These are phyloP conservation scores for Rhodocollybia butyracea DNA, from an alignment of 768 basidiomycete genomes.

Conservation along the genomic window DNA sequence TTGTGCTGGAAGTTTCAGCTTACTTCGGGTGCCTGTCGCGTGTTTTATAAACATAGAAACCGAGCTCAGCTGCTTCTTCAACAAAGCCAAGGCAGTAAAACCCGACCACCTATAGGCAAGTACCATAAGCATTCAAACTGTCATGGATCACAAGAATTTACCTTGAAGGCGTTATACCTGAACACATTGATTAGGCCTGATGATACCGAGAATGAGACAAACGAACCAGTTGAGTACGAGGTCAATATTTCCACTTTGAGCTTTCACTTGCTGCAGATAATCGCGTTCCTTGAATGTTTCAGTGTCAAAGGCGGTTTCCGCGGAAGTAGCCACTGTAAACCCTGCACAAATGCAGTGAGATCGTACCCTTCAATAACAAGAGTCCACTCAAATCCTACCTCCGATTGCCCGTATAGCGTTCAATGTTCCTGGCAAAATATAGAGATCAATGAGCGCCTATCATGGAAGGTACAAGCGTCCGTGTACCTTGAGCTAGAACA, in stretches of 20 bases:
- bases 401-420: too few relatives aligned
- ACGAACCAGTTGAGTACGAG: slow-evolving; percentile 59
- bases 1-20: slow-evolving; percentile 12
- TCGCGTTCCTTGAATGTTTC: slow-evolving; percentile 55
- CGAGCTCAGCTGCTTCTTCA: slow-evolving; percentile 57
- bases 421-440: slow-evolving; percentile 38
- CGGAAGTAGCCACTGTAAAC: slow-evolving; percentile 46
- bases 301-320: slow-evolving; percentile 57
- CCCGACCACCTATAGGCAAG: slow-evolving; percentile 47
- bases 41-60: slow-evolving; percentile 59
- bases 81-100: slow-evolving; percentile 60
- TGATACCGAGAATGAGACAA: background rate
- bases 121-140: background rate
- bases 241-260: slow-evolving; percentile 44
- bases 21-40: slow-evolving; percentile 65
- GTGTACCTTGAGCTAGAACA: slow-evolving; percentile 51
- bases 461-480: background rate
- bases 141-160: slow-evolving; percentile 14
- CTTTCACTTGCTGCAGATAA: slow-evolving; percentile 42
- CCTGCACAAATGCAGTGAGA: slow-evolving; percentile 67
- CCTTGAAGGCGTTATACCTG: slow-evolving; percentile 70
- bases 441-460: too few relatives aligned
- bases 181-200: background rate
- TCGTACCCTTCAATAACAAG: too few relatives aligned
- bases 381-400: too few relatives aligned